Percentiles rank a stretch among this genome's conserved stretches.
Conservation (phyloP, 208 protist species). For the Angomonas ambiguus region DNA sequence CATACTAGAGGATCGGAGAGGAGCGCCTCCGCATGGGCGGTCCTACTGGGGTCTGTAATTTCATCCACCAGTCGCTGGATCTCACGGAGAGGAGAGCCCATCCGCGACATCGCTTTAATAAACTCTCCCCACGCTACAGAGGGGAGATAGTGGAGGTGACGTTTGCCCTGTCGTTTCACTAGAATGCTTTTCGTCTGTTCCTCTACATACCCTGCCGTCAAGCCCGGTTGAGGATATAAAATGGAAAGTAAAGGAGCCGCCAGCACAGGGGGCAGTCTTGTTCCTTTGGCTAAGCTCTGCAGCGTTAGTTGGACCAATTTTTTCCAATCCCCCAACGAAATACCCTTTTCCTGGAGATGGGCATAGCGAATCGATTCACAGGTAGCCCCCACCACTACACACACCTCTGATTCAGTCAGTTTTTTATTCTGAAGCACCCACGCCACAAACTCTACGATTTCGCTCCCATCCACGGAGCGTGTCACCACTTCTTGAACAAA, state of each 20-base stretch:
- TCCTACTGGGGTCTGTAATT: slow-evolving; percentile 45
- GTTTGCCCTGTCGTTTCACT: not conserved
- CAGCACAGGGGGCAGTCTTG: slow-evolving; percentile 16
- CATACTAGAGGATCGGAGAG: slow-evolving; percentile 53
- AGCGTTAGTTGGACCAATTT: not conserved
- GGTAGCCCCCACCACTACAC: not conserved
- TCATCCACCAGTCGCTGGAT: slow-evolving; percentile 47
- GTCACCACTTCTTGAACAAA: not conserved
- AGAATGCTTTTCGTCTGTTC: not conserved
- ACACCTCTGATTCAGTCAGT: not conserved
- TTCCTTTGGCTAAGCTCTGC: not conserved
- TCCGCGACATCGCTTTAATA: slow-evolving; percentile 43
- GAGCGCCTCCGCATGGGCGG: slow-evolving; percentile 34
- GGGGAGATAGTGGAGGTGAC: slow-evolving; percentile 38
- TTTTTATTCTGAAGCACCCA: not conserved
- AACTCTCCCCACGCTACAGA: slow-evolving; percentile 63
- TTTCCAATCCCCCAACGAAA: not conserved
- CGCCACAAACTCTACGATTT: not conserved
- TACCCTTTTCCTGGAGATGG: not conserved
- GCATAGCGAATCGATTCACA: not conserved
- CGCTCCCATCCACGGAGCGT: not conserved
- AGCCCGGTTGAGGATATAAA: not conserved
- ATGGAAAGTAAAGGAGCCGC: slow-evolving; percentile 34
- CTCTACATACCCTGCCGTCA: not conserved
- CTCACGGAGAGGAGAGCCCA: slow-evolving; percentile 33